Evolutionary conservation across 371 early-diverging fungal species (phyloP).

Genomic region (Actinomucor elegans): DNA sequence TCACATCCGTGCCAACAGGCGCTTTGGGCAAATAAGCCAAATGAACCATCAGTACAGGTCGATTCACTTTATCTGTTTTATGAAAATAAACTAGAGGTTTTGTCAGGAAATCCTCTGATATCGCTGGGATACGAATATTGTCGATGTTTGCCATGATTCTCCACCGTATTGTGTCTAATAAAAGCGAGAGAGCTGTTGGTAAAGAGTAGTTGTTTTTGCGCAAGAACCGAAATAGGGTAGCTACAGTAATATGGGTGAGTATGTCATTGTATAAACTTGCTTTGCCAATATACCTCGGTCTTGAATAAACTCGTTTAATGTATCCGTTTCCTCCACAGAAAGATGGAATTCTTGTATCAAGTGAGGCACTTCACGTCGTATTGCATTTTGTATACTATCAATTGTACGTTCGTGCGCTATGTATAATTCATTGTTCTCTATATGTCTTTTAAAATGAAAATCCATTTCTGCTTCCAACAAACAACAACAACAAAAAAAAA

Average conservation of each 20-base stretch:
- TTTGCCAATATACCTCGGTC: slow-evolving; percentile 29
- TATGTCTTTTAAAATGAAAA: slow-evolving; percentile 1
- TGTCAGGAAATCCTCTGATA: slow-evolving; percentile 21
- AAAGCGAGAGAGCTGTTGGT: slow-evolving; percentile 32
- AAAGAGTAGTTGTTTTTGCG: slow-evolving; percentile 35
- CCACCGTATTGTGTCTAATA: slow-evolving; percentile 46
- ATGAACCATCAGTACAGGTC: slow-evolving; percentile 40
- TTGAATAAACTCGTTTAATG: slow-evolving; percentile 34
- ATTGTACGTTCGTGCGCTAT: slow-evolving; percentile 22
- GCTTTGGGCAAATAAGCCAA: slow-evolving; percentile 29
- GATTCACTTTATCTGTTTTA: slow-evolving; percentile 26
- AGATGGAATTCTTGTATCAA: slow-evolving; percentile 38
- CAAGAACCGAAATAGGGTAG: slow-evolving; percentile 43
- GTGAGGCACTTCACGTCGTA: slow-evolving; percentile 35
- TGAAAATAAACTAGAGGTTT: slow-evolving; percentile 40
- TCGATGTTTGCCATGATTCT: slow-evolving; percentile 35
- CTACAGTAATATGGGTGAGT: slow-evolving; percentile 12
- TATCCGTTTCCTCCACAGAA: slow-evolving; percentile 19
- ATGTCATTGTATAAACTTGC: background rate
- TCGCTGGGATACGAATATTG: slow-evolving; percentile 4
- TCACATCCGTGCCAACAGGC: slow-evolving; percentile 11
- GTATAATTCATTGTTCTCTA: slow-evolving; percentile 25
- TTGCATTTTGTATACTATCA: slow-evolving; percentile 37
- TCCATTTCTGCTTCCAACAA: slow-evolving; percentile 10
- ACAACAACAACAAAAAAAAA: no score